Conservation (phyloP, 2,329 filamentous ascomycete genomes). For the Massarina eburnea region DNA sequence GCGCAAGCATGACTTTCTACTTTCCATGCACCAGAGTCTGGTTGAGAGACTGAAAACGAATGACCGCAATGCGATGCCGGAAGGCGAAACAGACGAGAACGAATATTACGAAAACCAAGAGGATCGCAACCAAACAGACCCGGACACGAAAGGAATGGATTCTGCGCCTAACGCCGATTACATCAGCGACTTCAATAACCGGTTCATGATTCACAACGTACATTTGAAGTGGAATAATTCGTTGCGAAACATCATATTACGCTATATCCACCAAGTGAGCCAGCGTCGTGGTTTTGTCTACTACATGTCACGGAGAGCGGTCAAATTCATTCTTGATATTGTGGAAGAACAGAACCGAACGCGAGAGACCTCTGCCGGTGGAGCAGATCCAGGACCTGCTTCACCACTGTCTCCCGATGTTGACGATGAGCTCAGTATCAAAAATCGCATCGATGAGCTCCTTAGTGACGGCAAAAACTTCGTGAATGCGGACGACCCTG, state of each 20-base stretch:
- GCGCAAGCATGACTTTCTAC: constrained; percentile 61
- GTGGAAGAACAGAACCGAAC: constrained; percentile 88
- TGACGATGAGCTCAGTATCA: constrained; percentile 67
- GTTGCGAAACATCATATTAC: constrained; percentile 90
- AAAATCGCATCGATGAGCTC: constrained; percentile 84
- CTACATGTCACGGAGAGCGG: constrained; percentile 90
- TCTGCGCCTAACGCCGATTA: constrained; percentile 76
- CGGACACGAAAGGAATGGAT: constrained; percentile 58
- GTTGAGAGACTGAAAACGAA: constrained; percentile 61
- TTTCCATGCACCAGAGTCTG: constrained; percentile 59
- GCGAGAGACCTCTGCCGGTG: constrained; percentile 32
- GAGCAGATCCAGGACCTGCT: constrained; percentile 22
- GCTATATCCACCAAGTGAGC: constrained; percentile 96
- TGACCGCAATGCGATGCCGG: constrained; percentile 50
- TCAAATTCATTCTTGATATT: constrained; percentile 98
- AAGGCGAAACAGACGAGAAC: constrained; percentile 49
- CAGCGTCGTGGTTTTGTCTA: constrained; percentile 96
- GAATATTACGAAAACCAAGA: constrained; percentile 55
- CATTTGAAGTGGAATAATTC: constrained; percentile 99
- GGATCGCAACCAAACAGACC: constrained; percentile 51
- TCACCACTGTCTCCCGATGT: constrained; percentile 48
- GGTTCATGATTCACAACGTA: constrained; percentile 96
- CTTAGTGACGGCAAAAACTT: constrained; percentile 82
- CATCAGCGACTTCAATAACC: constrained; percentile 93
- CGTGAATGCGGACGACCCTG: constrained; percentile 68